Evolutionary conservation across 176 grass and related monocot genomes (phyloP).

Genomic region (Raddia guianensis): DNA sequence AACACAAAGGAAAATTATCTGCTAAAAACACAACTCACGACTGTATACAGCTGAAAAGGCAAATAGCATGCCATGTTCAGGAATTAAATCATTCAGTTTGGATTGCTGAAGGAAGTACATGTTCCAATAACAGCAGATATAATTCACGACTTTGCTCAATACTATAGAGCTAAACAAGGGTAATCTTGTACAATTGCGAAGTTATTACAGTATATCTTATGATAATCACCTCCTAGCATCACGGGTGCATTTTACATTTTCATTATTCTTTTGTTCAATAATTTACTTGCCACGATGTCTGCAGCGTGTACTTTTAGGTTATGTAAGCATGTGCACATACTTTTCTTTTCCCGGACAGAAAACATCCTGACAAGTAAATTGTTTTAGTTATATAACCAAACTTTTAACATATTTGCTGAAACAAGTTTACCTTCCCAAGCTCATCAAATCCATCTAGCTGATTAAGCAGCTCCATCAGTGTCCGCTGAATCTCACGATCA

Average conservation of each 20-base stretch:
- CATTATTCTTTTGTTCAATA: neutral
- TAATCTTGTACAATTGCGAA: neutral
- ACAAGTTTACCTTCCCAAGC: conserved; percentile 80
- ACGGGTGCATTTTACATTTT: neutral
- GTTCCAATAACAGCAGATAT: neutral
- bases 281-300: too few relatives aligned
- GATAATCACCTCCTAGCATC: neutral
- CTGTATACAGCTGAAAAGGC: neutral
- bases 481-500: conserved; percentile 96
- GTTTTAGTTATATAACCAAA: conserved; percentile 14
- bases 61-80: neutral
- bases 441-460: conserved; percentile 98
- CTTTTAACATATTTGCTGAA: conserved; percentile 8
- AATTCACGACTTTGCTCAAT: neutral
- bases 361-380: conserved; percentile 11
- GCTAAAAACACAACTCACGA: neutral
- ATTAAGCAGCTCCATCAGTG: conserved; percentile 96
- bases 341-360: neutral
- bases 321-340: too few relatives aligned
- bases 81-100: neutral
- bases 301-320: too few relatives aligned
- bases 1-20: neutral
- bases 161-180: neutral
- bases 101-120: conserved; percentile 12
- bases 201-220: conserved; percentile 13